Base-by-base conservation (phyloP, 2,329 filamentous ascomycete genomes). In the Myrmaecium sp. region DNA sequence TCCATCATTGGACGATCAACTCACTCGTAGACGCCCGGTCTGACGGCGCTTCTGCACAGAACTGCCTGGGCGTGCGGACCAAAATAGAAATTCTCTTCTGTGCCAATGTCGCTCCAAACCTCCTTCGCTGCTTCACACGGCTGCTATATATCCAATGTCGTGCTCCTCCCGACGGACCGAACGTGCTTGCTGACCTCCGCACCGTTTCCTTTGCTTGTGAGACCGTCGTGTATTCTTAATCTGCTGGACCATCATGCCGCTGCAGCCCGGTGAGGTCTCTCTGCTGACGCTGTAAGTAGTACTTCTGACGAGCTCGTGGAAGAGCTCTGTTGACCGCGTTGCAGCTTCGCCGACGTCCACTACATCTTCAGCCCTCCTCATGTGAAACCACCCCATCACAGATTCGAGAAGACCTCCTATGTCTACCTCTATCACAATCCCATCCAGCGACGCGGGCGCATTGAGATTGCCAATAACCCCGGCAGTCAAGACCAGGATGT, bases 341-440 rank as follows among this genome's bases (percentile, higher is more conserved):
- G 29, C 35, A 84, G 78, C 41, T 83, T 80, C 42, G 75, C 68
- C 35, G 79, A 86, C 43, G 47, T 83, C 28, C 79, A 84, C 49
- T 84, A 83, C 51, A 82, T 72, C 51, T 81, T 83, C 52, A 64
- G 66, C 14, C 64, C 71, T n/a, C 71, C 74, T 3, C 61, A 62
- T 5, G 59, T 64, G 30, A 70, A 64, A 30, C 77, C 78, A 16
- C 69, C 64, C n/a, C 79, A 84, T 48, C 75, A 84, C 49, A 71
- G 78, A 27, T 84, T 86, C 49, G 74, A 81, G 49, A 78, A 77
- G 47, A 67, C 72, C 24, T 83, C 76, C 5, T 84, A 84, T 47
- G 66, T 84, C 30, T 84, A 84, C 44, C 58, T 84, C 5, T 83
- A 81, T 47, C 74, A 83, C 49, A 76, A 80, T 44, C 65, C 75